Conservation (phyloP, 2,329 filamentous ascomycete genomes). For the Neofusicoccum ribis region DNA sequence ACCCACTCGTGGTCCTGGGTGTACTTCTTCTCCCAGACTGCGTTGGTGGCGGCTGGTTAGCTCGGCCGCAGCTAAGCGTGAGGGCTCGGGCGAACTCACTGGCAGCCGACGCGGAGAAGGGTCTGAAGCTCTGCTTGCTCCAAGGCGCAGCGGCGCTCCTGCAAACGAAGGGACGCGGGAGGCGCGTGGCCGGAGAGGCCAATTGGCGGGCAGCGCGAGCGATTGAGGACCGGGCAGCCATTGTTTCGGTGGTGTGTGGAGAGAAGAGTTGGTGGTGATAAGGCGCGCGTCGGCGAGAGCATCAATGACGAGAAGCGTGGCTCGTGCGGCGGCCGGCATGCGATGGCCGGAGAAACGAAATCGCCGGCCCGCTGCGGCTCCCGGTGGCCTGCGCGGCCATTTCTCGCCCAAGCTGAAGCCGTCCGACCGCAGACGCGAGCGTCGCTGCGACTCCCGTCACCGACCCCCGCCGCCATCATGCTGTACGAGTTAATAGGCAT, state of each 20-base stretch:
- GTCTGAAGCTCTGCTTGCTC: slow-evolving; percentile 27
- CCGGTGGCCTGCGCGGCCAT: neutral
- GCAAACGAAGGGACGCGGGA: slow-evolving; percentile 26
- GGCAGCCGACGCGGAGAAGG: slow-evolving; percentile 41
- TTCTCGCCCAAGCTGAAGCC: no score
- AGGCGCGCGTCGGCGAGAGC: slow-evolving; percentile 7
- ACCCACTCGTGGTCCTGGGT: slow-evolving; percentile 99
- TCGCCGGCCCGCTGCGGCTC: neutral
- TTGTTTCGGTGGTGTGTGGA: slow-evolving; percentile 24
- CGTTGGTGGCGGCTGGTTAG: neutral
- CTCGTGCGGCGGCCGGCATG: neutral
- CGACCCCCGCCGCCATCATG: slow-evolving; percentile 55
- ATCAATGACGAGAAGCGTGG: slow-evolving; percentile 17
- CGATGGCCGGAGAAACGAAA: neutral
- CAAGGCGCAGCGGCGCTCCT: slow-evolving; percentile 25
- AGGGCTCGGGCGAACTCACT: slow-evolving; percentile 25
- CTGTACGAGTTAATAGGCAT: slow-evolving; percentile 97
- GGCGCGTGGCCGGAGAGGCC: slow-evolving; percentile 29
- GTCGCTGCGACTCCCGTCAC: neutral
- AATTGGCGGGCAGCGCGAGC: slow-evolving; percentile 38
- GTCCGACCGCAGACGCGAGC: neutral
- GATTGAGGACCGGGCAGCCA: slow-evolving; percentile 37
- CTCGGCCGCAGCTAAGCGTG: neutral
- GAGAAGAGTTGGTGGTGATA: slow-evolving; percentile 1
- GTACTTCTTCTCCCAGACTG: slow-evolving; percentile 76